Conservation (phyloP, 768 basidiomycete species). For the Naematelia aurantialba region DNA sequence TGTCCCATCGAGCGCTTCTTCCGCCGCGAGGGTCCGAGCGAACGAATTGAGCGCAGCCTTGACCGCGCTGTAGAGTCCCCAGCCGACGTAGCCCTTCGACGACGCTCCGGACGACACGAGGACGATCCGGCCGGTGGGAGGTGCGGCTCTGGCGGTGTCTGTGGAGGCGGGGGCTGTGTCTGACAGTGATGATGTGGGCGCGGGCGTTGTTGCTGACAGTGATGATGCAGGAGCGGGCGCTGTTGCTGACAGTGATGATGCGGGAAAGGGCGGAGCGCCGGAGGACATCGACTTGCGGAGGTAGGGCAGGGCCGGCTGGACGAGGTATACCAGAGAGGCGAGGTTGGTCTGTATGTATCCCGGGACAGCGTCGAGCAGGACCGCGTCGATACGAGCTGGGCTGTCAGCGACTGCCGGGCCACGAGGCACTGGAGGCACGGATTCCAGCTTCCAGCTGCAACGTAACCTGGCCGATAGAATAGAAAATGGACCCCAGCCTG, state of each 20-base stretch:
- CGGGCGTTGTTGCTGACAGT: no score
- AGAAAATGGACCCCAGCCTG: neutral
- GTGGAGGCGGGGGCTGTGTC: no score
- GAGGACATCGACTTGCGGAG: conserved; percentile 59
- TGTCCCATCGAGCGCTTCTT: conserved; percentile 60
- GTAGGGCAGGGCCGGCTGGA: conserved; percentile 65
- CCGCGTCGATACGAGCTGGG: conserved; percentile 8
- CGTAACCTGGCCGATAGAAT: no score
- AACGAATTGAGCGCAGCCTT: conserved; percentile 90
- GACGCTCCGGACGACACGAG: conserved; percentile 86
- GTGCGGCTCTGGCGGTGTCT: neutral
- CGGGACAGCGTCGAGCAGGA: conserved; percentile 22
- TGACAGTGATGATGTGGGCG: no score
- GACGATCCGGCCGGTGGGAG: conserved; percentile 56
- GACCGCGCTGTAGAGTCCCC: conserved; percentile 66
- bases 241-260: no score
- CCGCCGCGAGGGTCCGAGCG: conserved; percentile 76
- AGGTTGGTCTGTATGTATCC: conserved; percentile 74
- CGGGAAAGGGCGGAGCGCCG: neutral
- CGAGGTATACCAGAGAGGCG: conserved; percentile 71
- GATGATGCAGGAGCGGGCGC: no score
- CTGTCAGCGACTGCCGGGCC: no score
- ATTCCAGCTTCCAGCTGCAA: no score
- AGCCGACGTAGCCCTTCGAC: conserved; percentile 62
- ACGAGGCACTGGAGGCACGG: no score